These are phyloP conservation scores for Phaseolus coccineus DNA, from an alignment of 331 rosid species.

Conservation along the genomic window DNA sequence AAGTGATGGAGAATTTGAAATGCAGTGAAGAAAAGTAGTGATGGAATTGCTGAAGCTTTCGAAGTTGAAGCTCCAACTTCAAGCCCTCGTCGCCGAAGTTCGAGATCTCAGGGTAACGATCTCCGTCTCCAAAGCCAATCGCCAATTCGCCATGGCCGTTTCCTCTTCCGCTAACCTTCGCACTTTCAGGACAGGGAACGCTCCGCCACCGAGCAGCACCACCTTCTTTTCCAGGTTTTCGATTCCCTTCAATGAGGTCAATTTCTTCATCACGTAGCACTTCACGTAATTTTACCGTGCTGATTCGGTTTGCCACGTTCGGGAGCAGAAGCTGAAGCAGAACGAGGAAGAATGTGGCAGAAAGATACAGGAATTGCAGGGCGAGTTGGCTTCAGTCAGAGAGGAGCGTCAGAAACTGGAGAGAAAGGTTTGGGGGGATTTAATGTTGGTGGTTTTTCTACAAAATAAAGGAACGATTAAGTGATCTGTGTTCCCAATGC, in stretches of 20 bases:
- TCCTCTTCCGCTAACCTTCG: slow-evolving; percentile 30
- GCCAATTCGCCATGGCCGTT: background rate
- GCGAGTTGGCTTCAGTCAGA: slow-evolving; percentile 60
- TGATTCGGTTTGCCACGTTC: slow-evolving; percentile 30
- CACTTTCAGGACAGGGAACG: slow-evolving; percentile 77
- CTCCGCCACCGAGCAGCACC: slow-evolving; percentile 61
- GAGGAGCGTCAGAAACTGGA: slow-evolving; percentile 65
- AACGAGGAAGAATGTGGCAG: slow-evolving; percentile 67
- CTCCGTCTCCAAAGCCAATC: slow-evolving; percentile 7
- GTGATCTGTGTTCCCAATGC: slow-evolving; percentile 1
- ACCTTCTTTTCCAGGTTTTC: slow-evolving; percentile 62
- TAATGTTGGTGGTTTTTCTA: background rate
- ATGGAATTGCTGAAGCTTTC: slow-evolving; percentile 80
- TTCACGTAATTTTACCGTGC: background rate
- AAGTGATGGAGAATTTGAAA: slow-evolving; percentile 7
- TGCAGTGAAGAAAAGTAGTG: background rate
- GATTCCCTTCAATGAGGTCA: slow-evolving; percentile 4
- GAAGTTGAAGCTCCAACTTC: slow-evolving; percentile 81
- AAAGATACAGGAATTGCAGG: slow-evolving; percentile 65
- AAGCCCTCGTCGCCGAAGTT: slow-evolving; percentile 67
- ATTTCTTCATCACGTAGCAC: background rate
- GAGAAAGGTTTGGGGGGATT: slow-evolving; percentile 56
- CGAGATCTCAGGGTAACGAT: slow-evolving; percentile 70
- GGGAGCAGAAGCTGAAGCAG: slow-evolving; percentile 69
- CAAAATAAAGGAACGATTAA: background rate